Base-by-base conservation (phyloP, 2,329 filamentous ascomycete species). In the Sphaceloma murrayae region DNA sequence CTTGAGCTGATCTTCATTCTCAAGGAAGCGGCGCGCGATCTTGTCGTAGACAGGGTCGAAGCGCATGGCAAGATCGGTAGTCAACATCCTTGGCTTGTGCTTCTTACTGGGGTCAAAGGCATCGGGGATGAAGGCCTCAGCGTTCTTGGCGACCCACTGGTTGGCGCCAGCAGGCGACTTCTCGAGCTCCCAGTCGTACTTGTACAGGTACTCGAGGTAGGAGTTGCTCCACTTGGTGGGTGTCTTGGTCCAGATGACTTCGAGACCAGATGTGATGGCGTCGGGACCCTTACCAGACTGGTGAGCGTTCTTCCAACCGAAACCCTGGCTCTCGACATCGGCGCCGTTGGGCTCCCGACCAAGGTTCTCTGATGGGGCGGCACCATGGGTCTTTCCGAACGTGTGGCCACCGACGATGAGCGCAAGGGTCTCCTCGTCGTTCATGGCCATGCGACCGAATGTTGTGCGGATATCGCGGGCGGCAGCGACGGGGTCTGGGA, bases 371-470 rank as follows among this genome's bases (percentile, higher is more conserved):
- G 71, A 65, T 11, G 76, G 67, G 46, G 66, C 82, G 22, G 83
- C 82, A 54, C 83, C 83, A 63, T 88, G 83, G 0, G 82, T 85
- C 74, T 88, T 88, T 56, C 83, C 83, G 54, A 88, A 85, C 18
- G 77, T 72, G 69, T 88, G 83, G 29, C 83, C 83, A 57, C 83
- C 83, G 29, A 79, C 79, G 58, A 88, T 87, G 34, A 88, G 67
- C 10, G 83, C 82, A 44, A 84, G 82, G 0, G 83, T 88, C 69
- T 88, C 83, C 64, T 84, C 78, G 58, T 87, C 81, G 58, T 84
- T 77, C 83, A 88, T 87, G 49, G 78, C 82, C 82, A 88, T 87
- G 60, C 82, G 81, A 51, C 70, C 71, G 54, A 87, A 88, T 13
- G 83, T 85, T 47, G 69, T 72, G 51, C 81, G 80, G 58, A 87